Evolutionary conservation across 352 stramenopile species (phyloP), one percentile per base, ranked within the genome.

Genomic region (Phytophthora ohioensis): DNA sequence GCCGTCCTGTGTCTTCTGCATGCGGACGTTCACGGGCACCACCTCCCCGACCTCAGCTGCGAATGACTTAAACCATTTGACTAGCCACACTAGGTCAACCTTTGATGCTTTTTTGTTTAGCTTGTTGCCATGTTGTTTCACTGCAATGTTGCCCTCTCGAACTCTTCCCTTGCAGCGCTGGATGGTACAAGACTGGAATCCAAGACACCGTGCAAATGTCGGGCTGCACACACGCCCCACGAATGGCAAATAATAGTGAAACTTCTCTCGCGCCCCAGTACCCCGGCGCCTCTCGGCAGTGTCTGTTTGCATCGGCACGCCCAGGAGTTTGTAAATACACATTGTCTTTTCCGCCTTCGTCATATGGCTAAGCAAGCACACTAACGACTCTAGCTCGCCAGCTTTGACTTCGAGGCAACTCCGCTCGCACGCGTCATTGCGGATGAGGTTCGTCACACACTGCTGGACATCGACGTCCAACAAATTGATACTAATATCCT

Each of bases 31-130:
- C 12, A 64, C 45, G 5, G 65, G 57, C 1, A 67, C 57, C 5
- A 67, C 64, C 10, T 72, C 56, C 0, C 30, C 56, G 2, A 72
- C n/a, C n/a, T 53, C n/a, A 4, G 3, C n/a, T 11, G 65, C 35
- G 12, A 73, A 54, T 4, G 30, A 15, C n/a, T 43, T 48, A 27
- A 67, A 73, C 57, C 65, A 73, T 2, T 43, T 36, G 2, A 64
- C 35, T 1, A 73, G 43, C 64, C 56, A 71, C 0, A 30, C 31
- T 10, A 46, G 3, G 35, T 71, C 41, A 7, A 71, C 31, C 4
- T 12, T 39, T 6, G 12, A 32, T 21, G 17, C 17, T 0, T 21
- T 21, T 21, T 21, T 21, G 17, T 21, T 21, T 21, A 21, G 17
- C 17, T 12, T 32, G 36, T 59, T 49, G 53, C 53, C 53, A 31